phyloP scores from a whole-genome alignment of 163 green algal species.

The Chloromonas sp. region DNA sequence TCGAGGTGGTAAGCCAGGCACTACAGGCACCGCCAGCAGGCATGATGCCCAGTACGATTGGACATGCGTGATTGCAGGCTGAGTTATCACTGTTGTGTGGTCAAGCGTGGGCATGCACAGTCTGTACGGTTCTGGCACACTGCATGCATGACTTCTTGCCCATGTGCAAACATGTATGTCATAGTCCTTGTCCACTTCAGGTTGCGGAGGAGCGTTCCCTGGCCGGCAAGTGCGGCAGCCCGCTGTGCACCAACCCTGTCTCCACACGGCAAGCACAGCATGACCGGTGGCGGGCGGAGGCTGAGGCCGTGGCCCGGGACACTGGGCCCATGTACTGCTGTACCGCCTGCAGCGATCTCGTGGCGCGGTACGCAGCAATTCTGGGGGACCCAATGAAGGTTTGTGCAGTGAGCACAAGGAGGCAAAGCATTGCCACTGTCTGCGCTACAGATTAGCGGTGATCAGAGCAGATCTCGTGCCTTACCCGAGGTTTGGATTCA shows the following conservation, averaged over 20 bases:
- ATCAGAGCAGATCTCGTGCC: not conserved
- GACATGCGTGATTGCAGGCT: not conserved
- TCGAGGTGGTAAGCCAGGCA: no score
- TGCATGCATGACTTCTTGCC: not conserved
- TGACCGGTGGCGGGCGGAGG: not conserved
- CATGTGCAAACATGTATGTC: not conserved
- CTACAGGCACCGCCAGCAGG: no score
- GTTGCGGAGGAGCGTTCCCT: constrained; percentile 57
- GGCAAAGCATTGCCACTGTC: constrained; percentile 5
- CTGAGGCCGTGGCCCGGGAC: not conserved
- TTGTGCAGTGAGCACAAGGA: not conserved
- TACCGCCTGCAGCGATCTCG: constrained; percentile 23
- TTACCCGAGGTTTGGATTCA: not conserved
- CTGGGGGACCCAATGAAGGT: constrained; percentile 35
- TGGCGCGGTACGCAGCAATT: constrained; percentile 15
- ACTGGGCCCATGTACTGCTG: constrained; percentile 21
- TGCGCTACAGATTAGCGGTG: not conserved
- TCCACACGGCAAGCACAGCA: not conserved
- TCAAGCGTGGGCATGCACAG: not conserved
- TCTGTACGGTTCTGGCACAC: not conserved
- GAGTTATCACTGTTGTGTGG: not conserved
- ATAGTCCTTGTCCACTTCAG: constrained; percentile 8
- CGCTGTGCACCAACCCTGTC: constrained; percentile 36
- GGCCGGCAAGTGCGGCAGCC: constrained; percentile 54
- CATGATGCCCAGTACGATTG: not conserved